Conservation (phyloP, 768 basidiomycete species). For the Chalciporus piperatus region DNA sequence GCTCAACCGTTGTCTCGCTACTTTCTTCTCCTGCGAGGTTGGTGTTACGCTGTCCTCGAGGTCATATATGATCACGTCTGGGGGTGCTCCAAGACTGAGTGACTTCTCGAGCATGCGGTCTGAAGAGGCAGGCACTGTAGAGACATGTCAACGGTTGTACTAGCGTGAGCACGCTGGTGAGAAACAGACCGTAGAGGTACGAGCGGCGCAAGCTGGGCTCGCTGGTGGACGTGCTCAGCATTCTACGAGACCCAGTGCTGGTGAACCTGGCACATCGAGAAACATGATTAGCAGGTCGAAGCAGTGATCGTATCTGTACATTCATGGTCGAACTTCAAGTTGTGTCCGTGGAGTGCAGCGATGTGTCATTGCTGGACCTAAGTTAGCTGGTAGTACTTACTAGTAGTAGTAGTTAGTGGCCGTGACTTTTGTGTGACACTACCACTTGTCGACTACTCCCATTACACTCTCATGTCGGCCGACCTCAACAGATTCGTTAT, state of each 20-base stretch:
- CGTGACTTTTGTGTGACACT: neutral
- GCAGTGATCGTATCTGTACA: neutral
- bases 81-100: constrained; percentile 40
- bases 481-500: constrained; percentile 71
- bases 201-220: constrained; percentile 43
- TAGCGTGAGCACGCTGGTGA: neutral
- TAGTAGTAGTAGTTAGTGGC: no score
- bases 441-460: neutral
- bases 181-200: constrained; percentile 54
- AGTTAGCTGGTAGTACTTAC: no score
- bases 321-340: neutral
- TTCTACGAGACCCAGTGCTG: constrained; percentile 1
- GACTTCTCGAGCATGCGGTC: constrained; percentile 83
- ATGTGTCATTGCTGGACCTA: no score
- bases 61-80: constrained; percentile 85
- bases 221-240: constrained; percentile 16
- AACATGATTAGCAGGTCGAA: neutral
- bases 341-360: neutral
- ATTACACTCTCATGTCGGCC: constrained; percentile 46
- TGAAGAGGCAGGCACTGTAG: constrained; percentile 72
- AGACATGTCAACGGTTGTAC: neutral
- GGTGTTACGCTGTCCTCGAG: constrained; percentile 85
- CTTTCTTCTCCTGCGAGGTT: constrained; percentile 49
- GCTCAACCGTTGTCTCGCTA: constrained; percentile 53
- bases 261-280: neutral